Base-by-base conservation (phyloP, 441 rosid species). In the Corymbia calophylla region DNA sequence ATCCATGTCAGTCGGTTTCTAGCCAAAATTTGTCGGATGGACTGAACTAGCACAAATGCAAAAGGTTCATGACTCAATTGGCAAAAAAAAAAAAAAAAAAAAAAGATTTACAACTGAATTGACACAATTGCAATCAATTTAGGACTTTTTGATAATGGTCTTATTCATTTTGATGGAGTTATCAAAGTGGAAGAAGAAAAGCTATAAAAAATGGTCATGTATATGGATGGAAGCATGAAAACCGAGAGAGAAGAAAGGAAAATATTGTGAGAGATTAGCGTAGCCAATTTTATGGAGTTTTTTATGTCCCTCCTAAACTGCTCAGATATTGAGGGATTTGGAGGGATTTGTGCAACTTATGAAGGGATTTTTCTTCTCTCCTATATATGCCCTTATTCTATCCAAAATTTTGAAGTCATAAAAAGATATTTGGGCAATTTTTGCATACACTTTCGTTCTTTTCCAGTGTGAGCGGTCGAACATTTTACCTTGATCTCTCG, bases 1-100 rank as follows among this genome's bases (percentile, higher is more conserved):
- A 0, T 56, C 1, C 12, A 21, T 56, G 62, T 23, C 0, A 56
- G 0, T 9, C n/a, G 2, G 21, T 56, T 56, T 56, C 13, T 0
- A 0, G 17, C 25, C 29, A 56, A 56, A 56, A 23, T 56, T 56
- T 56, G 0, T 56, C 0, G 5, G 5, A 9, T 56, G 62, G 6
- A 56, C 25, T 56, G 25, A 56, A 56, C 6, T 9, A 29, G 25
- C 62, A 56, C 29, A 23, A 56, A 56, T 56, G 29, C 0, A 3
- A 56, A 56, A 56, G 29, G 23, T 56, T 56, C 62, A 9, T 23
- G 13, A 56, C 29, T 56, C 0, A 56, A 56, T 56, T 23, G 6
- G 29, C 10, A 23, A 56, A 56, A 56, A 53, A 17, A 23, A 1
- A 56, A 23, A 56, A 56, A 56, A 53, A 17, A 23, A 1, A 56